Evolutionary conservation across 768 basidiomycete genomes (phyloP), one percentile per base, ranked within the genome.

Genomic region (Kwoniella mangroviensis): DNA sequence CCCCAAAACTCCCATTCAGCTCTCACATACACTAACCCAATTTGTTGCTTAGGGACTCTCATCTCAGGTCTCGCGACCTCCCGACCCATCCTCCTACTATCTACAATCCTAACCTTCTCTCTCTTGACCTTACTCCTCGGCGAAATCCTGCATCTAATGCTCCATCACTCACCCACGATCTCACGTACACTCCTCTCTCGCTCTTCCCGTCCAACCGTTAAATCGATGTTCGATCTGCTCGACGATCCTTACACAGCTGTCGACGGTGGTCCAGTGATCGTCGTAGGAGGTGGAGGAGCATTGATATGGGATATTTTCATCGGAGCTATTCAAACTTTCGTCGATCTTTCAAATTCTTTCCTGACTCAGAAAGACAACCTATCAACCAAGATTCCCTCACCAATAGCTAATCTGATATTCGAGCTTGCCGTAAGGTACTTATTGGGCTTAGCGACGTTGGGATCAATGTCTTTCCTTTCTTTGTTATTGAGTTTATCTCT

Each of bases 31-130:
- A 55, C 21, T 55, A 12, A 21, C 26, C 21, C 26, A 55, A 51
- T 52, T 28, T 3, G 10, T 10, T 21, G 10, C 54, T 3, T 63
- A 77, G 76, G 76, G 58, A 80, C 79, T 9, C 73, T 76, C 11
- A 70, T 76, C 17, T 78, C 79, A 15, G 79, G 79, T 9, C 72
- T 81, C 2, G 79, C 77, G 4, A 77, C 79, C 1, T 81, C 79
- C 12, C 72, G 74, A 40, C 75, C 78, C 10, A 59, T 81, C 67
- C 74, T 81, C 26, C 58, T 77, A 24, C 19, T 76, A 19, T 63
- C 74, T 10, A 73, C 79, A 21, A 42, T 62, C 11, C 81, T 78
- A 17, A 54, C 73, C n/a, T 78, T 81, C 71, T 9, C 63, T 17
- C 9, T 56, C 6, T 41, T 78, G n/a, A 65, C 77, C 41, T 43